Percentiles rank a stretch among this genome's conserved stretches.
phyloP scores from a whole-genome alignment of 148 eudicot genomes.

The Nepenthes gracilis region DNA sequence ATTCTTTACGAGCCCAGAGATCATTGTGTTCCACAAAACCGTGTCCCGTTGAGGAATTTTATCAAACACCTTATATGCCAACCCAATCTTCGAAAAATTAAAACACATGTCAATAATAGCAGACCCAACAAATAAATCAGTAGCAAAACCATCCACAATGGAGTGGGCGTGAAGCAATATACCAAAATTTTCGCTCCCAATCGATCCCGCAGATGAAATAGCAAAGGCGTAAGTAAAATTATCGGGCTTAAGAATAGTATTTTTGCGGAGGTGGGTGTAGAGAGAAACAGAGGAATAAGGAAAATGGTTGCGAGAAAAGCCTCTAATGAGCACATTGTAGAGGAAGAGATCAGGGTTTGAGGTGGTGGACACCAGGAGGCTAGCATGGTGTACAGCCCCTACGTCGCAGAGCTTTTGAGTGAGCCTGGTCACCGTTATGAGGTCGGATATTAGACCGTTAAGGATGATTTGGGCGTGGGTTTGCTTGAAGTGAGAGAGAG shows the following conservation, averaged over 20 bases:
- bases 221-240: slow-evolving; percentile 31
- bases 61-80: slow-evolving; percentile 61
- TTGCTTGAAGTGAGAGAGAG: slow-evolving; percentile 39
- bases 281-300: slow-evolving; percentile 21
- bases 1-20: slow-evolving; percentile 62
- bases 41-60: slow-evolving; percentile 46
- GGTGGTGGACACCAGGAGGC: slow-evolving; percentile 25
- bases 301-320: slow-evolving; percentile 16
- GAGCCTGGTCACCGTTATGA: slow-evolving; percentile 49
- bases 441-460: slow-evolving; percentile 31
- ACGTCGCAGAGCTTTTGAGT: slow-evolving; percentile 41
- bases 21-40: slow-evolving; percentile 69
- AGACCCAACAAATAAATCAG: slow-evolving; percentile 72
- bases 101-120: slow-evolving; percentile 46
- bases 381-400: slow-evolving; percentile 34
- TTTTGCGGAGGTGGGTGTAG: slow-evolving; percentile 23
- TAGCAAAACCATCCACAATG: slow-evolving; percentile 41
- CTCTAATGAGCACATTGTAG: slow-evolving; percentile 40
- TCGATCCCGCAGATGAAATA: slow-evolving; percentile 30
- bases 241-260: slow-evolving; percentile 27
- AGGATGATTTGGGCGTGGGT: slow-evolving; percentile 59
- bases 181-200: slow-evolving; percentile 29
- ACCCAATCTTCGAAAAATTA: slow-evolving; percentile 18
- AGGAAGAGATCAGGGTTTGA: slow-evolving; percentile 46
- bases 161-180: slow-evolving; percentile 46